Evolutionary conservation across 768 basidiomycete species (phyloP).

Genomic region (Pisolithus sp.): DNA sequence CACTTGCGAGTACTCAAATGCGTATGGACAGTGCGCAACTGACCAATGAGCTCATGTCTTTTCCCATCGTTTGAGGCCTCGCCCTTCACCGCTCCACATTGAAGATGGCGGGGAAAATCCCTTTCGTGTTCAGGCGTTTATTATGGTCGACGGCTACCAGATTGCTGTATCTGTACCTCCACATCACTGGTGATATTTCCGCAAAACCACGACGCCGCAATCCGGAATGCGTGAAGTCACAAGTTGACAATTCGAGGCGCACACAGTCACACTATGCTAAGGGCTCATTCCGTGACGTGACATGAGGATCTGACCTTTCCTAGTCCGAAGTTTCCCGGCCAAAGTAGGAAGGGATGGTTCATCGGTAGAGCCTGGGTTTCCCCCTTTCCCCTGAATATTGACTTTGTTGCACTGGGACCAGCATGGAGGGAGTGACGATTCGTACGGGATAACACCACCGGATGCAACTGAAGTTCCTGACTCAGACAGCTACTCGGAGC

Average conservation of each 20-base stretch:
- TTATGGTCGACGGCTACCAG: slow-evolving; percentile 16
- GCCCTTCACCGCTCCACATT: slow-evolving; percentile 25
- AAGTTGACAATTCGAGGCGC: slow-evolving; percentile 22
- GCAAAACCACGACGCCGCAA: slow-evolving; percentile 36
- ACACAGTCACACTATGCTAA: slow-evolving; percentile 23
- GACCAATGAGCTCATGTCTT: slow-evolving; percentile 14
- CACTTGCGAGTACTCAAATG: too few relatives aligned
- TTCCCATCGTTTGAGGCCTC: slow-evolving; percentile 10
- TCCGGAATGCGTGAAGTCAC: slow-evolving; percentile 29
- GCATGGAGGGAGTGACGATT: too few relatives aligned
- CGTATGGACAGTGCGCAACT: too few relatives aligned
- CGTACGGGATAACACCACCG: too few relatives aligned
- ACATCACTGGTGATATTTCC: slow-evolving; percentile 11
- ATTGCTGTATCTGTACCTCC: slow-evolving; percentile 18
- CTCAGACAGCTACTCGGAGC: too few relatives aligned
- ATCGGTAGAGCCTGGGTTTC: slow-evolving; percentile 63
- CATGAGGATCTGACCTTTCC: slow-evolving; percentile 68
- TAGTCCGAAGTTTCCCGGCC: slow-evolving; percentile 57
- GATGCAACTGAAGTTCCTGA: too few relatives aligned
- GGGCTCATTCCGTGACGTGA: slow-evolving; percentile 58
- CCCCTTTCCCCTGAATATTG: not conserved
- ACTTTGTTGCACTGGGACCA: too few relatives aligned
- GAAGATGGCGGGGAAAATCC: slow-evolving; percentile 21
- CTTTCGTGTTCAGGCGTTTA: slow-evolving; percentile 9
- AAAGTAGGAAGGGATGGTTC: slow-evolving; percentile 70